phyloP scores from a whole-genome alignment of 208 protist species.

The Jaenimonas drosophilae region DNA sequence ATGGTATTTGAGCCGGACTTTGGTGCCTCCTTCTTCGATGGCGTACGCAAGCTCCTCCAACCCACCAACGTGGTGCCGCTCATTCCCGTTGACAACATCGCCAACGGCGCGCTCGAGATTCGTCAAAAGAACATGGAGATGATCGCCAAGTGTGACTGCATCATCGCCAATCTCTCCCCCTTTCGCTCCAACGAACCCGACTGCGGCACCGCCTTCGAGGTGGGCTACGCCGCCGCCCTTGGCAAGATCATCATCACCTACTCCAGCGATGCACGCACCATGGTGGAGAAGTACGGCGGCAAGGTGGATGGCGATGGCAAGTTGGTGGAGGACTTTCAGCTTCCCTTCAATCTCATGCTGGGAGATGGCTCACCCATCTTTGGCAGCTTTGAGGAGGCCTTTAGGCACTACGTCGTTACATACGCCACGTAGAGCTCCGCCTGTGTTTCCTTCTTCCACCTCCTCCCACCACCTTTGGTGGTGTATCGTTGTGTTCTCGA shows the following conservation, averaged over 20 bases:
- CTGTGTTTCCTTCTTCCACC: too few relatives aligned
- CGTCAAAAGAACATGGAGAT: constrained; percentile 68
- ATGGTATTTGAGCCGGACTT: constrained; percentile 61
- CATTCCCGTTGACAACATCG: constrained; percentile 47
- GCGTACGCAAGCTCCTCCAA: constrained; percentile 27
- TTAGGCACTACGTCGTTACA: constrained; percentile 16
- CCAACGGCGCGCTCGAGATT: constrained; percentile 32
- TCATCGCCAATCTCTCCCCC: constrained; percentile 77
- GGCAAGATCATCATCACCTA: constrained; percentile 55
- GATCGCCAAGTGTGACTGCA: constrained; percentile 56
- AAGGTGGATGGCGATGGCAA: constrained; percentile 25
- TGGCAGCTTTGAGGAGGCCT: constrained; percentile 56
- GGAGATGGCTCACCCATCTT: constrained; percentile 41
- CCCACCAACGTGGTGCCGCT: constrained; percentile 31
- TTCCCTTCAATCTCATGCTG: constrained; percentile 82
- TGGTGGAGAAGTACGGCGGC: constrained; percentile 61
- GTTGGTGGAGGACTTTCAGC: constrained; percentile 49
- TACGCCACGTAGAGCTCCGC: neutral
- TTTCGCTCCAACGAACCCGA: constrained; percentile 73
- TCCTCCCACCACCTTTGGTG: too few relatives aligned
- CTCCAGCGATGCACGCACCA: constrained; percentile 29
- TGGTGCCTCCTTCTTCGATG: constrained; percentile 40
- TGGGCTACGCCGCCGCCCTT: constrained; percentile 70
- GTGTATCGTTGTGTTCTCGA: too few relatives aligned
- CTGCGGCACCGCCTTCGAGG: constrained; percentile 70